Conservation (phyloP, 192 early-diverging fungal species). For the Rhizoclosmatium sp. region DNA sequence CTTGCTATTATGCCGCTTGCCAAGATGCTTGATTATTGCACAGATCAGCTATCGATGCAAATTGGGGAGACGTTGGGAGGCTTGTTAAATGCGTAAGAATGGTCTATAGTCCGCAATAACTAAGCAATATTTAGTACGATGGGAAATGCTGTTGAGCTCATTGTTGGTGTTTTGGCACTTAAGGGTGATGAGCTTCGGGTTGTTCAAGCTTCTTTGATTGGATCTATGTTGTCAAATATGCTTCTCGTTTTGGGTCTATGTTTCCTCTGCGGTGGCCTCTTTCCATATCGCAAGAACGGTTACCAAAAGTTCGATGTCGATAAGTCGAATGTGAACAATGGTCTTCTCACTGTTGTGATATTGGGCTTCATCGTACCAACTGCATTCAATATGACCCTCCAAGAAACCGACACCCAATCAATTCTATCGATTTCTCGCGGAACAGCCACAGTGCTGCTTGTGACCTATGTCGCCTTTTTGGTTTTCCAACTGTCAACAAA, state of each 20-base stretch:
- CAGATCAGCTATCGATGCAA: slow-evolving; percentile 71
- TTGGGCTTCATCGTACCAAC: slow-evolving; percentile 38
- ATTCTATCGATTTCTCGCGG: slow-evolving; percentile 63
- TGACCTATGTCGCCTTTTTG: slow-evolving; percentile 62
- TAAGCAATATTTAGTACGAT: slow-evolving; percentile 46
- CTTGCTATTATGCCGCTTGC: slow-evolving; percentile 89
- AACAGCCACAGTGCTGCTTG: slow-evolving; percentile 72
- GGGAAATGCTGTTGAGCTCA: slow-evolving; percentile 83
- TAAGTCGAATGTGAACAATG: slow-evolving; percentile 17
- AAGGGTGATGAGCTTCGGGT: slow-evolving; percentile 77
- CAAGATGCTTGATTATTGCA: slow-evolving; percentile 85
- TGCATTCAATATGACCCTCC: slow-evolving; percentile 1
- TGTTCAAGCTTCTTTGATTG: slow-evolving; percentile 88
- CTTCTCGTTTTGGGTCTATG: slow-evolving; percentile 86
- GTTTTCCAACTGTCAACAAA: slow-evolving; percentile 13
- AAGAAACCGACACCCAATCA: slow-evolving; percentile 23
- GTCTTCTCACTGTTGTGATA: slow-evolving; percentile 31
- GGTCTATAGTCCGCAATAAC: background rate
- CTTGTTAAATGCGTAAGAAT: slow-evolving; percentile 12
- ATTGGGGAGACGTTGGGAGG: slow-evolving; percentile 24
- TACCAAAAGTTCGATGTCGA: slow-evolving; percentile 21
- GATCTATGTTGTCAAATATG: slow-evolving; percentile 90
- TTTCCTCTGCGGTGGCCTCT: slow-evolving; percentile 83
- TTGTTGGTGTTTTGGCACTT: slow-evolving; percentile 85
- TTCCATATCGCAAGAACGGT: background rate